Conservation (phyloP, 1,284 basidiomycete species). For the Pterulicium gracile region DNA sequence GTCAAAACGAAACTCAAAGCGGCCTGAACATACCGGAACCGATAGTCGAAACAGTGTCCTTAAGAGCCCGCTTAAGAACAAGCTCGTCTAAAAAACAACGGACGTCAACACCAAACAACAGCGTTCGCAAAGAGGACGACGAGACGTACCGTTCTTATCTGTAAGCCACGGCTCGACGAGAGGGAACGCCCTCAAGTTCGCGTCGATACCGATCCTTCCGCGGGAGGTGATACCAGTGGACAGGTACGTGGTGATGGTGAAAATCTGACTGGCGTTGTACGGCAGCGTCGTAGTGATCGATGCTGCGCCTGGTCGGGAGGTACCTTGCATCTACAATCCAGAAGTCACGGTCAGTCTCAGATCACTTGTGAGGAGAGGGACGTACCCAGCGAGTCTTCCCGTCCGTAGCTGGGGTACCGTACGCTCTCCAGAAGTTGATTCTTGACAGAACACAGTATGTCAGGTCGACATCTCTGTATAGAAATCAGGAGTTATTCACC, state of each 20-base stretch:
- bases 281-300: conserved; percentile 36
- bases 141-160: conserved; percentile 22
- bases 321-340: conserved; percentile 41
- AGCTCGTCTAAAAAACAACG: conserved; percentile 43
- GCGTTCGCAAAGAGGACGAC: background rate
- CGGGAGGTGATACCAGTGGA: conserved; percentile 49
- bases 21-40: conserved; percentile 25
- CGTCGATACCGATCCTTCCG: conserved; percentile 49
- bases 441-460: conserved; percentile 16
- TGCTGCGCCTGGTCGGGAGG: conserved; percentile 51
- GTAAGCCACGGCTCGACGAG: conserved; percentile 47
- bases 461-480: background rate
- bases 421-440: conserved; percentile 54
- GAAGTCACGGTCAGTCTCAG: background rate
- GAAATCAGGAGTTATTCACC: conserved; percentile 19
- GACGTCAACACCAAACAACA: background rate
- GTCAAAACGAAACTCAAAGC: conserved; percentile 1
- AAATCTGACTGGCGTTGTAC: conserved; percentile 44
- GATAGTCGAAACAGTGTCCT: conserved; percentile 33
- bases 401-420: conserved; percentile 33
- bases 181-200: conserved; percentile 34
- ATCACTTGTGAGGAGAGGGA: conserved; percentile 6
- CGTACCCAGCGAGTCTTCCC: conserved; percentile 36
- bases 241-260: conserved; percentile 51
- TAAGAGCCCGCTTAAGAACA: conserved; percentile 36